phyloP scores from a whole-genome alignment of 495 filamentous ascomycete species.

The Aspergillus ostianus region DNA sequence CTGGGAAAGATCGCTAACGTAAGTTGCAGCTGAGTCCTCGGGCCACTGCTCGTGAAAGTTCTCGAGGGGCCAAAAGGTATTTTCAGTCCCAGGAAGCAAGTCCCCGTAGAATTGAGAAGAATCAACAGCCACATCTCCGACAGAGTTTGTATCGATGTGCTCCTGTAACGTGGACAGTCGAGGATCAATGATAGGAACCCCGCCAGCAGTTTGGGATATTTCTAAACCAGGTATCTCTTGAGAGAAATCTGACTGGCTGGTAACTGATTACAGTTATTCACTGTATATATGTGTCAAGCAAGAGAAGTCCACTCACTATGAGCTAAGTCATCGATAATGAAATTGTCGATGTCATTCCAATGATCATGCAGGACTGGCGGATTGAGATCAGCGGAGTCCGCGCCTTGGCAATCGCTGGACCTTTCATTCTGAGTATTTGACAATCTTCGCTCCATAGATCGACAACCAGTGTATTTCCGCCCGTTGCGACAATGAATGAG shows the following conservation, averaged over 20 bases:
- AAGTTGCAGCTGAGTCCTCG: not conserved
- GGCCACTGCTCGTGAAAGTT: not conserved
- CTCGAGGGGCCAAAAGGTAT: not conserved
- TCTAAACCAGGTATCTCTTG: not conserved
- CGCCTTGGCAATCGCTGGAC: not conserved
- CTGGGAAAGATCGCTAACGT: not conserved
- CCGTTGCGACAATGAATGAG: too few relatives aligned
- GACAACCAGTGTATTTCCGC: not conserved
- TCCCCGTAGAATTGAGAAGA: not conserved
- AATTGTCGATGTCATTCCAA: not conserved
- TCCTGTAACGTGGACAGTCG: not conserved
- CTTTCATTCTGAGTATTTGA: not conserved
- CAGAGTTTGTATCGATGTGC: not conserved
- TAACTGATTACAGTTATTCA: not conserved
- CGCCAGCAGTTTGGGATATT: not conserved
- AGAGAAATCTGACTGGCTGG: not conserved
- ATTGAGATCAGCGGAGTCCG: not conserved
- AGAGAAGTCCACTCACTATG: not conserved
- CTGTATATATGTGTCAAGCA: not conserved
- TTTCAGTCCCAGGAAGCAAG: not conserved
- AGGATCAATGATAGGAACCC: not conserved
- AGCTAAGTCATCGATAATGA: not conserved
- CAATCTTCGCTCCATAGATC: not conserved
- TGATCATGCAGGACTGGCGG: not conserved
- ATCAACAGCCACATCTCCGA: not conserved